A percentile compares a stretch with the other conserved stretches of the same genome.
Evolutionary conservation across 805 yeast species (phyloP).

Genomic region (Zygoascus biomembranicola): DNA sequence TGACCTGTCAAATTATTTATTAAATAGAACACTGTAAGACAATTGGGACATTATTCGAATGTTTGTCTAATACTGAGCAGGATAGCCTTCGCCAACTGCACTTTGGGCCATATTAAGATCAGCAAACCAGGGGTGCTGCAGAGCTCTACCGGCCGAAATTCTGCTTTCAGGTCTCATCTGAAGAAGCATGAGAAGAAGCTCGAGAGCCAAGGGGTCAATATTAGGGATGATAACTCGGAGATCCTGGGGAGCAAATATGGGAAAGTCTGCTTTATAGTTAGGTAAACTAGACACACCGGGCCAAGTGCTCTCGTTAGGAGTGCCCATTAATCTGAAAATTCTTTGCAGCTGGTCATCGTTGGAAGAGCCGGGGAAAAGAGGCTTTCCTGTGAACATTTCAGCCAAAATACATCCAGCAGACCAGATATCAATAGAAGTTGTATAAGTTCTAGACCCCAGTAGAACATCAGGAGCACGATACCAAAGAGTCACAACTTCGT

Average conservation of each 20-base stretch:
- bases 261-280: constrained; percentile 78
- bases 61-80: not conserved
- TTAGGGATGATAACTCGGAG: constrained; percentile 59
- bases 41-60: not conserved
- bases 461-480: constrained; percentile 96
- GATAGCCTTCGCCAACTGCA: not conserved
- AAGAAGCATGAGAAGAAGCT: constrained; percentile 48
- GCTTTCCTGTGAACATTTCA: constrained; percentile 97
- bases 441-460: constrained; percentile 88
- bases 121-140: constrained; percentile 70
- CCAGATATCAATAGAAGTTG: constrained; percentile 98
- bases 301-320: constrained; percentile 95
- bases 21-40: not conserved
- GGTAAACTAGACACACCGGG: constrained; percentile 91
- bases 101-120: constrained; percentile 40
- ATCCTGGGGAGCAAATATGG: constrained; percentile 83
- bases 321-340: constrained; percentile 90
- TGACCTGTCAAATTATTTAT: not conserved
- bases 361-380: constrained; percentile 91
- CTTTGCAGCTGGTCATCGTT: constrained; percentile 92
- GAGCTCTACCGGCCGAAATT: constrained; percentile 44
- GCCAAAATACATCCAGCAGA: constrained; percentile 97
- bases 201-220: constrained; percentile 61
- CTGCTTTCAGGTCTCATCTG: constrained; percentile 48
- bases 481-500: constrained; percentile 97